Conservation (phyloP, 208 protist species). For the Trypanosoma rangeli region DNA sequence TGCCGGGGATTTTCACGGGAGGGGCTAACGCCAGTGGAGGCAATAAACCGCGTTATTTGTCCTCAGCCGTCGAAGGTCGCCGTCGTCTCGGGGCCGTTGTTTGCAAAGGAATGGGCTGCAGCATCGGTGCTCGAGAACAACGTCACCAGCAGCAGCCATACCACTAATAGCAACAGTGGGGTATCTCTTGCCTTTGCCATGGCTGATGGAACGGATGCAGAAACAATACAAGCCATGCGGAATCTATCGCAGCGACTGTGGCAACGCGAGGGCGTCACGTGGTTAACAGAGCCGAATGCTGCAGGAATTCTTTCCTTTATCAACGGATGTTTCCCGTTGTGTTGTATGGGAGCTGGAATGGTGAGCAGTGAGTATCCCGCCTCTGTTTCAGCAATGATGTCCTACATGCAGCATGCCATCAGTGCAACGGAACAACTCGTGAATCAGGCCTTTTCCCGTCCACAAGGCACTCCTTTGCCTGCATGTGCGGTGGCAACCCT, state of each 20-base stretch:
- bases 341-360: conserved; percentile 79
- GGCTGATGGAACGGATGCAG: conserved; percentile 18
- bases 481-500: conserved; percentile 43
- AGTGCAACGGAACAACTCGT: conserved; percentile 48
- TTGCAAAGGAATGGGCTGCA: conserved; percentile 67
- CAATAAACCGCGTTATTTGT: conserved; percentile 6
- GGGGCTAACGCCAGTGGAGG: conserved; percentile 19
- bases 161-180: conserved; percentile 22
- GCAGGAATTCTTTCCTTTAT: conserved; percentile 59
- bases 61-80: conserved; percentile 30
- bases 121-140: conserved; percentile 22
- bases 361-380: conserved; percentile 80
- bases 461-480: conserved; percentile 51
- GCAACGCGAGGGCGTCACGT: conserved; percentile 63
- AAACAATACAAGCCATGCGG: conserved; percentile 16
- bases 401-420: conserved; percentile 75
- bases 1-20: conserved; percentile 23
- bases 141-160: background rate
- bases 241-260: conserved; percentile 34
- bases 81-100: conserved; percentile 59
- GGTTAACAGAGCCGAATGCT: conserved; percentile 31
- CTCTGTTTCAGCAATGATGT: conserved; percentile 50
- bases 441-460: conserved; percentile 25
- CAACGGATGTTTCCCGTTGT: conserved; percentile 74
- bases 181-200: conserved; percentile 46